A percentile compares a stretch with the other conserved stretches of the same genome.
Evolutionary conservation across 1,139 yeast species (phyloP).

Genomic region (Pichiaceae sp.): DNA sequence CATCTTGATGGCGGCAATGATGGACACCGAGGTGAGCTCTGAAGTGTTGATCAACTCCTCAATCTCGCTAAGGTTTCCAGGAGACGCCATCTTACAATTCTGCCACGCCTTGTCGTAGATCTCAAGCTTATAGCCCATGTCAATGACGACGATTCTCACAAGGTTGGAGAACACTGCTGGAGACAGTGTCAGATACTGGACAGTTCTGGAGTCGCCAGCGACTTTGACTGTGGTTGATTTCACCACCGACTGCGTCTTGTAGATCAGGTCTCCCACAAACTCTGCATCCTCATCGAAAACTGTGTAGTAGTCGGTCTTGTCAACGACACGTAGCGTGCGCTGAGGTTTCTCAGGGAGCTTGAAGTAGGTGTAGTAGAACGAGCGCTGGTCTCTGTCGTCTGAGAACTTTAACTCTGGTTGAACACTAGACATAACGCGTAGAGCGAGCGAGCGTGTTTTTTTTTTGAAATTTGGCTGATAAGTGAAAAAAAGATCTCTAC

Average conservation of each 20-base stretch:
- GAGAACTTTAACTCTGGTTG: constrained; percentile 69
- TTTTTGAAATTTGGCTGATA: background rate
- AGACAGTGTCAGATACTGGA: constrained; percentile 69
- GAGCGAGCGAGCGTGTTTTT: too few relatives aligned
- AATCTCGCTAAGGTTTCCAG: constrained; percentile 81
- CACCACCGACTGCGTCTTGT: constrained; percentile 73
- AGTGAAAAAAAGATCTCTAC: background rate
- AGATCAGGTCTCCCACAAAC: constrained; percentile 73
- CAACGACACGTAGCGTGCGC: constrained; percentile 57
- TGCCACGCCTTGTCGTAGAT: constrained; percentile 60
- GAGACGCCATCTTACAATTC: constrained; percentile 62
- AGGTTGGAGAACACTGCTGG: constrained; percentile 63
- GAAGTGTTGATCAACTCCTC: constrained; percentile 56
- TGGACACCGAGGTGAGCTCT: constrained; percentile 43
- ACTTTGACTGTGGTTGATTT: constrained; percentile 39
- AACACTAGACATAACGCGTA: constrained; percentile 15
- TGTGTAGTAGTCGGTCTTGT: constrained; percentile 71
- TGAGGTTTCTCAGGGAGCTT: constrained; percentile 40
- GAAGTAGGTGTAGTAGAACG: constrained; percentile 53
- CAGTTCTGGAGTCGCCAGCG: constrained; percentile 24
- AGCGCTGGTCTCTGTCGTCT: constrained; percentile 55
- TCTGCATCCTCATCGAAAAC: constrained; percentile 69
- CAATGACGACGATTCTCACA: constrained; percentile 58
- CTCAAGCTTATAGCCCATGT: constrained; percentile 69
- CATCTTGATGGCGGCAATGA: constrained; percentile 67